phyloP scores from a whole-genome alignment of 2,329 filamentous ascomycete species.

The Hirsutella thompsonii region DNA sequence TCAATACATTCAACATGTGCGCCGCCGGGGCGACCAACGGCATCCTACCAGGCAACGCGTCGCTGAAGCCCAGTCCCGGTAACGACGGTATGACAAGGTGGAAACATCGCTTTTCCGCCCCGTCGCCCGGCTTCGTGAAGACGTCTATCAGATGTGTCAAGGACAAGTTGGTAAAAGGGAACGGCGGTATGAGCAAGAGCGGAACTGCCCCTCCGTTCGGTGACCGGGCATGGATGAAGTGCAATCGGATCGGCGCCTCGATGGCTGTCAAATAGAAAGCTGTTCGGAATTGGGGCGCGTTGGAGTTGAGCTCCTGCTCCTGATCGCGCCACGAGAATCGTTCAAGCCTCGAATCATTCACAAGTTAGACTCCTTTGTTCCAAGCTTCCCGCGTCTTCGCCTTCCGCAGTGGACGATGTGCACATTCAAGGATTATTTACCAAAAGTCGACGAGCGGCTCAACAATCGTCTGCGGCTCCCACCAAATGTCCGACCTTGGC shows the following conservation, averaged over 20 bases:
- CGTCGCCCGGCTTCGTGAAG: conserved; percentile 39
- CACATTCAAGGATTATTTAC: conserved; percentile 19
- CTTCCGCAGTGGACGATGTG: neutral
- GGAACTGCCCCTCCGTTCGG: conserved; percentile 41
- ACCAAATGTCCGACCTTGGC: conserved; percentile 36
- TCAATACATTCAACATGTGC: conserved; percentile 42
- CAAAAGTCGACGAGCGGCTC: conserved; percentile 56
- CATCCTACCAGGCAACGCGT: conserved; percentile 37
- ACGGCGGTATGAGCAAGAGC: conserved; percentile 51
- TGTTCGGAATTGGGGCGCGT: conserved; percentile 52
- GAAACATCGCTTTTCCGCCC: conserved; percentile 36
- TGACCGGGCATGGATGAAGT: conserved; percentile 52
- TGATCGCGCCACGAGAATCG: conserved; percentile 51
- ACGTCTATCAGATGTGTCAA: conserved; percentile 40
- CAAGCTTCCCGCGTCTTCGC: too few species aligned
- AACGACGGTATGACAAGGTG: conserved; percentile 55
- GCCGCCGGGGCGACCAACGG: conserved; percentile 40
- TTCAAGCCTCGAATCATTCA: conserved; percentile 44
- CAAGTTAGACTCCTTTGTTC: neutral
- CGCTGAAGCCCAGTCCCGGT: conserved; percentile 55
- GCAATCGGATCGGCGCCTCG: conserved; percentile 37
- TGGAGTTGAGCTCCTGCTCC: conserved; percentile 43
- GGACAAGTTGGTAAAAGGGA: conserved; percentile 51
- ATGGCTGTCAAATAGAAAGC: conserved; percentile 28
- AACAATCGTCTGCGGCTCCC: conserved; percentile 46